Evolutionary conservation across 2,329 filamentous ascomycete genomes (phyloP), one percentile per base, ranked within the genome.

Genomic region (Microdochium trichocladiopsis): DNA sequence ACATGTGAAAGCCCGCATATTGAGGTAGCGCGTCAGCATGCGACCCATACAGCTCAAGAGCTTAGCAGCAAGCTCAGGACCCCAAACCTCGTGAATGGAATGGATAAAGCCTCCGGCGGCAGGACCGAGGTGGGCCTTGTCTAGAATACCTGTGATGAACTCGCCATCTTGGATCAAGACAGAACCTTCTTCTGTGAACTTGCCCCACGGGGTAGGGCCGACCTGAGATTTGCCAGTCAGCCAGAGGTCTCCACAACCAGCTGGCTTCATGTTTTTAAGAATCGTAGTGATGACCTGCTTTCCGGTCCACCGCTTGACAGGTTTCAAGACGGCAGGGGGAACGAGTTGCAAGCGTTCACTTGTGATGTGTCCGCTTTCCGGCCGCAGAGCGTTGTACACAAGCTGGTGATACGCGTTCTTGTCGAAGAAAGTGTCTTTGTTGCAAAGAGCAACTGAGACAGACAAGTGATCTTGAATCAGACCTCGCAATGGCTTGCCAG

Each of bases 401-500:
- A 99, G 76, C 66, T 97, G 88, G 57, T 96, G 89, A 66, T 97
- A 99, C 55, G 95, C 86, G 33, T 88, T 87, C 52, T 87, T 81
- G 56, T 86, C 87, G 64, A 97, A 96, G 66, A 96, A 93, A 2
- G 88, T 90, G 68, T 99, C 94, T 62, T 90, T 86, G 68, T 86
- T 95, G 53, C 92, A 96, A 52, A 99, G 81, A 69, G 87, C 87
- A 2, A 96, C 90, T 47, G 90, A 91, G 66, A 99, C 93, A 2
- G 93, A 96, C 55, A 99, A 88, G 69, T 99, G 94, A 77, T 99
- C 94, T 71, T 99, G 95, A 71, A 99, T 99, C 50, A 99, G 74
- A 82, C 94, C 94, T 77, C 94, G 82, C 16, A 99, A 77, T 0
- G 94, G 94, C 64, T 96, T 95, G 52, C 94, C 94, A 16, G 90